Percentiles rank a stretch among this genome's conserved stretches.
These are phyloP conservation scores for Xylaria hypoxylon DNA, from an alignment of 2,329 filamentous ascomycete genomes.

Conservation along the genomic window DNA sequence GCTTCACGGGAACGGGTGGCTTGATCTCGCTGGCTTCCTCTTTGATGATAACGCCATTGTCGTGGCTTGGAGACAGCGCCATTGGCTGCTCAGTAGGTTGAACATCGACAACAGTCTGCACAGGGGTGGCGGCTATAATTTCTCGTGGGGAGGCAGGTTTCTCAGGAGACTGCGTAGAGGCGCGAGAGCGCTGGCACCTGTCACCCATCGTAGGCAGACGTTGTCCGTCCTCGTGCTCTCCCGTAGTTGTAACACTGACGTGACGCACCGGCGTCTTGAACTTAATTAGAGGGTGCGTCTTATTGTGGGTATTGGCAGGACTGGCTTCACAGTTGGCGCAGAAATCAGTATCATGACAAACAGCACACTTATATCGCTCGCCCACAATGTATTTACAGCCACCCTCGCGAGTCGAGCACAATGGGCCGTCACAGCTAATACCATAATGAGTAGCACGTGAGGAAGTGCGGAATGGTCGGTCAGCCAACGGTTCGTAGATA, in stretches of 20 bases:
- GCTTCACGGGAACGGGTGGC: slow-evolving; percentile 30
- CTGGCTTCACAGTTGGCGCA: slow-evolving; percentile 93
- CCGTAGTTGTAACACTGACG: slow-evolving; percentile 86
- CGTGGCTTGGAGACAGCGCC: neutral
- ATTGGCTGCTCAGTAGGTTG: slow-evolving; percentile 67
- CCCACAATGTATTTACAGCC: slow-evolving; percentile 81
- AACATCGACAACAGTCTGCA: slow-evolving; percentile 80
- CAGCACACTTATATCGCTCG: slow-evolving; percentile 94
- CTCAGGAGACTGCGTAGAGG: slow-evolving; percentile 56
- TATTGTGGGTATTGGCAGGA: slow-evolving; percentile 87
- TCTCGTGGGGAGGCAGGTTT: slow-evolving; percentile 66
- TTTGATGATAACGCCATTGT: slow-evolving; percentile 44
- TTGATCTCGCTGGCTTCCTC: slow-evolving; percentile 47
- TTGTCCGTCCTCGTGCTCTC: slow-evolving; percentile 77
- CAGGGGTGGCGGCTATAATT: slow-evolving; percentile 59
- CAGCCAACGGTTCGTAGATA: slow-evolving; percentile 78
- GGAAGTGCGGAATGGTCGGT: slow-evolving; percentile 53
- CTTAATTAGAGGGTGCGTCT: slow-evolving; percentile 96
- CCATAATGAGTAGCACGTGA: slow-evolving; percentile 75
- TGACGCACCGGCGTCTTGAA: slow-evolving; percentile 93
- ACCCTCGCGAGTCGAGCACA: slow-evolving; percentile 73
- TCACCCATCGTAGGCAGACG: slow-evolving; percentile 80
- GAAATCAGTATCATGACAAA: slow-evolving; percentile 95
- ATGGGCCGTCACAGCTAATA: slow-evolving; percentile 93
- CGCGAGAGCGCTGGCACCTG: slow-evolving; percentile 52